Percentiles rank a stretch among this genome's conserved stretches.
Conservation (phyloP, 106 monocot species). For the Narthecium ossifragum region DNA sequence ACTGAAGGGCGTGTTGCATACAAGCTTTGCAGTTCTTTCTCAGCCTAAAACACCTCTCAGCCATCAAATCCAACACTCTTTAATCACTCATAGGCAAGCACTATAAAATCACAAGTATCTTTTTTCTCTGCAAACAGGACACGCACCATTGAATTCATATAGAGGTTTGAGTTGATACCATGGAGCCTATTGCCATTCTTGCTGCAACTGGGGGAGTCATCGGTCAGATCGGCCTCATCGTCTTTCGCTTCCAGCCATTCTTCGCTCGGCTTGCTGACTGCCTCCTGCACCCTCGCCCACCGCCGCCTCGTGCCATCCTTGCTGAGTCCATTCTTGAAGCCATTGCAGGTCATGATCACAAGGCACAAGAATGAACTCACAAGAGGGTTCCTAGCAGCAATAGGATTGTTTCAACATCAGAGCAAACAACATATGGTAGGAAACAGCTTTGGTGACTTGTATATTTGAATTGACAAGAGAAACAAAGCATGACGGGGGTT, state of each 20-base stretch:
- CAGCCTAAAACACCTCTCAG: constrained; percentile 1
- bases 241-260: constrained; percentile 21
- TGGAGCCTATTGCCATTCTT: constrained; percentile 32
- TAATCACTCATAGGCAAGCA: neutral
- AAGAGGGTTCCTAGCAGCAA: too few species aligned
- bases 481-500: too few species aligned
- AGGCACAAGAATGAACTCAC: too few species aligned
- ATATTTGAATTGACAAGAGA: too few species aligned
- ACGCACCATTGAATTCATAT: neutral
- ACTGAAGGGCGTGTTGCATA: neutral
- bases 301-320: constrained; percentile 23
- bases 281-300: constrained; percentile 34
- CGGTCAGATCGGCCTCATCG: constrained; percentile 22
- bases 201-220: constrained; percentile 29
- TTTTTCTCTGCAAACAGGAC: neutral
- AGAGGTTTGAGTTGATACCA: neutral
- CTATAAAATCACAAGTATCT: neutral
- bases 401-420: too few species aligned
- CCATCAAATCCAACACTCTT: neutral
- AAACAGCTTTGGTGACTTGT: too few species aligned
- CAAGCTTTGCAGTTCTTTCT: neutral
- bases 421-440: too few species aligned
- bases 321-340: constrained; percentile 9
- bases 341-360: neutral
- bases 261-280: constrained; percentile 24